Percentiles rank a stretch among this genome's conserved stretches.
Conservation (phyloP, 2,329 filamentous ascomycete genomes). For the Neofusicoccum laricinum region DNA sequence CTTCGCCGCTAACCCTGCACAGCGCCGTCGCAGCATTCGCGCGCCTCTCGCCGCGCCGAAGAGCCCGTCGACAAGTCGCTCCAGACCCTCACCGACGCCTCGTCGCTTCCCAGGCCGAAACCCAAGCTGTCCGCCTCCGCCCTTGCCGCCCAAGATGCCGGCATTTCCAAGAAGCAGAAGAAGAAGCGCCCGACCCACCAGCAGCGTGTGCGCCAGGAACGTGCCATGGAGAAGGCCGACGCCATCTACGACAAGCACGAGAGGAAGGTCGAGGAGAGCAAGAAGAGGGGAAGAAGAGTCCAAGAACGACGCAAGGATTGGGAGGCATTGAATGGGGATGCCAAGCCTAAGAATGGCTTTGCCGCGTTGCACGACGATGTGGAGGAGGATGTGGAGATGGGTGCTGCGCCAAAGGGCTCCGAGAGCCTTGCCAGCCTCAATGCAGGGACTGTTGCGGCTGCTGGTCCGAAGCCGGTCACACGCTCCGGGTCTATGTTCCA, state of each 20-base stretch:
- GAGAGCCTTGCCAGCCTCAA: conserved; percentile 11
- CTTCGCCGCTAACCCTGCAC: conserved; percentile 6
- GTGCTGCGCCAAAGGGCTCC: neutral
- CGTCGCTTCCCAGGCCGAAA: conserved; percentile 27
- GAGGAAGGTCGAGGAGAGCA: conserved; percentile 54
- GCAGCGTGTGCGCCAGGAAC: conserved; percentile 54
- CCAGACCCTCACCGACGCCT: conserved; percentile 45
- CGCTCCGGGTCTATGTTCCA: neutral
- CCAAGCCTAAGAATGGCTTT: neutral
- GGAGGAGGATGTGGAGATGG: conserved; percentile 20
- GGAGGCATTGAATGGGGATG: conserved; percentile 36
- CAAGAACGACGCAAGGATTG: conserved; percentile 46
- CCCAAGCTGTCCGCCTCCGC: conserved; percentile 47
- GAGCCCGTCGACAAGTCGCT: conserved; percentile 71
- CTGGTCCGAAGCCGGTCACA: neutral
- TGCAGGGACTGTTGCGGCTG: conserved; percentile 7
- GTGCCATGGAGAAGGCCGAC: conserved; percentile 56
- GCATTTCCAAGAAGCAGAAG: conserved; percentile 66
- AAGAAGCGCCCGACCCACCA: conserved; percentile 51
- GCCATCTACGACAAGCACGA: conserved; percentile 53
- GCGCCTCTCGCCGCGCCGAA: conserved; percentile 69
- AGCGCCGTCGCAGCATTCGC: conserved; percentile 68
- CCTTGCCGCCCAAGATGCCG: conserved; percentile 66
- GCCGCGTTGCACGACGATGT: neutral
- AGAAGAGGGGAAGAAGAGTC: conserved; percentile 47